Evolutionary conservation across 495 filamentous ascomycete genomes (phyloP).

Genomic region (Aspergillus asperescens): DNA sequence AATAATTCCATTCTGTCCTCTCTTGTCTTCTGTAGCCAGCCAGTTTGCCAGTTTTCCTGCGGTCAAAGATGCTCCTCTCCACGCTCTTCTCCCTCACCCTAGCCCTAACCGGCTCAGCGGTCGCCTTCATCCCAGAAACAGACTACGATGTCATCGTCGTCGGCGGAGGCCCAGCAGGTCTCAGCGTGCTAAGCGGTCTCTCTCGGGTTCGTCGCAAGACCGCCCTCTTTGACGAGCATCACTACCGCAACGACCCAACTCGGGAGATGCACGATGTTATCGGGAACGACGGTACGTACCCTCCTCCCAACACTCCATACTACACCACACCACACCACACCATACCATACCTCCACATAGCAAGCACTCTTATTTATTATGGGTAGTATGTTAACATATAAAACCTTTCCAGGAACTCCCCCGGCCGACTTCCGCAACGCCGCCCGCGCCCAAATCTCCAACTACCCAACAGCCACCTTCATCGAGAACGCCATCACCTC

Average conservation of each 20-base stretch:
- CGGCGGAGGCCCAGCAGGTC: slow-evolving; percentile 35
- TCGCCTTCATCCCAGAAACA: slow-evolving; percentile 18
- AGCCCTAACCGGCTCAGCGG: slow-evolving; percentile 9
- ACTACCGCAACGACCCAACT: slow-evolving; percentile 52
- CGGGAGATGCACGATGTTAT: slow-evolving; percentile 56
- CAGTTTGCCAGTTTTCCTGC: neutral
- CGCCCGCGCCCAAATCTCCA: slow-evolving; percentile 46
- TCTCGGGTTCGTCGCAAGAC: slow-evolving; percentile 49
- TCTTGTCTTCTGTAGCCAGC: neutral
- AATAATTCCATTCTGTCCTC: too few species aligned
- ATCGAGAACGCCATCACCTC: slow-evolving; percentile 47
- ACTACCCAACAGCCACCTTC: slow-evolving; percentile 45
- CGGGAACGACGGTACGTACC: slow-evolving; percentile 47
- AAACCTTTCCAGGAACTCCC: slow-evolving; percentile 37
- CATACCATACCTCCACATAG: too few species aligned
- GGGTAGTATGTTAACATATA: too few species aligned
- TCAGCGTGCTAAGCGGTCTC: slow-evolving; percentile 49
- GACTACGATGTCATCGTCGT: slow-evolving; percentile 35
- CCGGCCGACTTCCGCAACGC: slow-evolving; percentile 47
- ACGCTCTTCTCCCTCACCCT: slow-evolving; percentile 7
- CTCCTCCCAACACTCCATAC: neutral
- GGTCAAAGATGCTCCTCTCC: neutral
- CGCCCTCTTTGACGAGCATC: slow-evolving; percentile 49
- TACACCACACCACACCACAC: neutral
- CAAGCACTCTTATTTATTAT: too few species aligned